Evolutionary conservation across 768 basidiomycete genomes (phyloP), one percentile per base, ranked within the genome.

Genomic region (Mycena albidolilacea): DNA sequence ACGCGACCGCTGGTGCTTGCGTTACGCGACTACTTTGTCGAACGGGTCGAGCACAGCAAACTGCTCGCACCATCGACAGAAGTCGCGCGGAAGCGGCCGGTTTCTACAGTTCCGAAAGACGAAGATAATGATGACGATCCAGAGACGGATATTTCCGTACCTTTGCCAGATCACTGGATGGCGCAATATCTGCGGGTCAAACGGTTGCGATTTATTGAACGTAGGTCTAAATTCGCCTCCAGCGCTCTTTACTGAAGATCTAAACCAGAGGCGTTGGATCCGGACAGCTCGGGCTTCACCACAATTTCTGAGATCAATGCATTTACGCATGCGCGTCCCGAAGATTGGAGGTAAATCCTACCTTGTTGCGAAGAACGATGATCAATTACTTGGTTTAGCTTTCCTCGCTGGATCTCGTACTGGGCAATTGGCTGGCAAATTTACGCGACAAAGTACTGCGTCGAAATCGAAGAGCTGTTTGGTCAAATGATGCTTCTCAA

Each of bases 381-480:
- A 23, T 30, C 23, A 23, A 54, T 1, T 10, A 12, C 3, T 5
- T 2, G 23, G 23, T 23, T 1, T 12, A 72, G 65, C 38, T 48
- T 72, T 2, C 50, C 70, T 0, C 64, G 59, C 2, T 72, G 70
- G 70, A 57, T 67, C 5, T 43, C 65, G 10, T 72, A 72, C 38
- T 72, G 70, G 70, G 52, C 60, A 2, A 57, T 72, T 7, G 70
- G 70, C 58, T 72, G 70, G 70, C 70, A 66, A 55, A 67, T 67
- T 8, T 67, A 44, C 39, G 70, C 70, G 9, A 67, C 70, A 4
- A 61, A 72, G 37, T 67, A 63, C 54, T 72, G 70, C 50, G 35
- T 55, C 39, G 70, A 72, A 41, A 72, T 72, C 44, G 70, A 67
- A 15, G 60, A 72, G 8, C 50, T 72, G 19, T 72, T 67, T 38